phyloP scores from a whole-genome alignment of 2,329 filamentous ascomycete species.

The Byssothecium circinans region DNA sequence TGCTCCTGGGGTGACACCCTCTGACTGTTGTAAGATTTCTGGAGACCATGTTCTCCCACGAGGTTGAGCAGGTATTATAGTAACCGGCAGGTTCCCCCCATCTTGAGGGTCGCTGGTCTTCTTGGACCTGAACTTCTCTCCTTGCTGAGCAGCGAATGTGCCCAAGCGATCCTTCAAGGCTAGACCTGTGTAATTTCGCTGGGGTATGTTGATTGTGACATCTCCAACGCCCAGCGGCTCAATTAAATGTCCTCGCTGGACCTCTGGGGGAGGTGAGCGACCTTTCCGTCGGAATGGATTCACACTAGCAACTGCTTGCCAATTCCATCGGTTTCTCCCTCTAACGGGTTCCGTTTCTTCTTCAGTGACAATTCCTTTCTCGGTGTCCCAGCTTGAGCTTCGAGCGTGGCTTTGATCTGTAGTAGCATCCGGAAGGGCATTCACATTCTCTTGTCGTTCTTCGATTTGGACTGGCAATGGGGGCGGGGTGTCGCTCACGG shows the following conservation, averaged over 20 bases:
- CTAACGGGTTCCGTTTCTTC: constrained; percentile 10
- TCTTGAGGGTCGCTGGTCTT: constrained; percentile 35
- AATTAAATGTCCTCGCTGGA: constrained; percentile 58
- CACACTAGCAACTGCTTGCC: constrained; percentile 52
- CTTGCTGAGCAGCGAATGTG: constrained; percentile 53
- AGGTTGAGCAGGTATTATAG: constrained; percentile 62
- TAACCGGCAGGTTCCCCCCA: constrained; percentile 56
- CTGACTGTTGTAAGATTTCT: constrained; percentile 30
- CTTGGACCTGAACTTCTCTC: constrained; percentile 47
- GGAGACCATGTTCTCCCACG: constrained; percentile 60
- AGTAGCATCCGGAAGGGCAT: constrained; percentile 8
- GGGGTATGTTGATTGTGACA: constrained; percentile 38
- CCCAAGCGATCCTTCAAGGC: constrained; percentile 51
- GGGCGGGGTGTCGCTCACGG: constrained; percentile 50
- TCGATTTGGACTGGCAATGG: constrained; percentile 16
- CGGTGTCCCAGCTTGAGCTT: constrained; percentile 23
- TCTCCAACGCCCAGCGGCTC: constrained; percentile 45
- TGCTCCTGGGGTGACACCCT: constrained; percentile 15
- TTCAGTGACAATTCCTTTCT: constrained; percentile 30
- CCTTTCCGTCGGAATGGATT: constrained; percentile 63
- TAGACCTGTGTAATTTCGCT: constrained; percentile 49
- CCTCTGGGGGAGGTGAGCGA: constrained; percentile 61
- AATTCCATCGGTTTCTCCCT: constrained; percentile 43
- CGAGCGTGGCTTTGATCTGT: constrained; percentile 4
- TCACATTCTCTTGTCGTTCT: constrained; percentile 13